Conservation (phyloP, 805 yeast genomes). For the Kodamaea jinghongensis region DNA sequence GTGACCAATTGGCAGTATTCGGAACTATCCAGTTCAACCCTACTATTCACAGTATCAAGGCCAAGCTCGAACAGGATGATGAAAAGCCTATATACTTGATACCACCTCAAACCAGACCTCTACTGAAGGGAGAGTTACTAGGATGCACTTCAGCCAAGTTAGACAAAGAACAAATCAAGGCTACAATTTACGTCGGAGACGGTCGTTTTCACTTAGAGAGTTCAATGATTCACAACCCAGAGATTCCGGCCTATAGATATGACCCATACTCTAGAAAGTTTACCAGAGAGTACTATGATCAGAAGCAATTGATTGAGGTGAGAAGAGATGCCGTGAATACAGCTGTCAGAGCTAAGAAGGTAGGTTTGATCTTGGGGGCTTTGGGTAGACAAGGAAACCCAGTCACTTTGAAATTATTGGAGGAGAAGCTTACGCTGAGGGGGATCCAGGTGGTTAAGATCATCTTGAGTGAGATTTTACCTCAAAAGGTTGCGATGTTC, state of each 20-base stretch:
- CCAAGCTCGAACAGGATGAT: slow-evolving; percentile 51
- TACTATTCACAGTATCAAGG: slow-evolving; percentile 75
- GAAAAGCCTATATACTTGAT: slow-evolving; percentile 55
- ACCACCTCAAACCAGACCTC: slow-evolving; percentile 90
- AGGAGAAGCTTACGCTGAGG: slow-evolving; percentile 45
- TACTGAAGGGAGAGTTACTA: slow-evolving; percentile 92
- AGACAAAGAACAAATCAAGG: slow-evolving; percentile 60
- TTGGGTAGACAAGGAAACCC: slow-evolving; percentile 94
- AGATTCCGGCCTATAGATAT: slow-evolving; percentile 85
- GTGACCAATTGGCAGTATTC: slow-evolving; percentile 74
- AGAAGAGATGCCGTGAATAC: slow-evolving; percentile 69
- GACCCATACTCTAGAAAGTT: slow-evolving; percentile 94
- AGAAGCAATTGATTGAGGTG: slow-evolving; percentile 71
- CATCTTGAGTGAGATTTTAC: slow-evolving; percentile 88
- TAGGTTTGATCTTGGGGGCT: slow-evolving; percentile 89
- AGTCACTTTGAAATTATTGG: slow-evolving; percentile 66
- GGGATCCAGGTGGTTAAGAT: slow-evolving; percentile 78
- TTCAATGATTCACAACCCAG: slow-evolving; percentile 96
- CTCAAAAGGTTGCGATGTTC: slow-evolving; percentile 86
- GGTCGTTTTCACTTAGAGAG: slow-evolving; percentile 94
- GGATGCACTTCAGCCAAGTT: slow-evolving; percentile 93
- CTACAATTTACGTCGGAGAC: slow-evolving; percentile 91
- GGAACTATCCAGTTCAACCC: slow-evolving; percentile 98
- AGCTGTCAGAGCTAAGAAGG: slow-evolving; percentile 58
- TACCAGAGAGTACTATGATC: slow-evolving; percentile 86